Evolutionary conservation across 2,329 filamentous ascomycete genomes (phyloP).

Genomic region (Sporothrix pseudoabietina): DNA sequence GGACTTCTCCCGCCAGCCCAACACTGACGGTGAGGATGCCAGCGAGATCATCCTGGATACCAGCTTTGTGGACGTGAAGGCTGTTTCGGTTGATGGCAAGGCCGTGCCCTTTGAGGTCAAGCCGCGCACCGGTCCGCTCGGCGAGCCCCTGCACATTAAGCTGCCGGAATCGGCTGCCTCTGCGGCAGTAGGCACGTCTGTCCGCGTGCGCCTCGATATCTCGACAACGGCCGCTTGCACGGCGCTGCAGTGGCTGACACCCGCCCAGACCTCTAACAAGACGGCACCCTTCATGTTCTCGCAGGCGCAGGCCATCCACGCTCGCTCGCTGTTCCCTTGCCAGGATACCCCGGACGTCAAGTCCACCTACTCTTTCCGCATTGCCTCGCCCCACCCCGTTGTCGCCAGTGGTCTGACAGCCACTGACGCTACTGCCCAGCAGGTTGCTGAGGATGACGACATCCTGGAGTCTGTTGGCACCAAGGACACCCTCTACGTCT

Average conservation of each 20-base stretch:
- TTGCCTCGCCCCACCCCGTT: conserved; percentile 85
- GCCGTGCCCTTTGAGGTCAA: conserved; percentile 69
- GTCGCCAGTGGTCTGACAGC: conserved; percentile 79
- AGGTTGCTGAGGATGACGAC: conserved; percentile 41
- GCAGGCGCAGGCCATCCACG: conserved; percentile 96
- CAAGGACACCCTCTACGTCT: conserved; percentile 70
- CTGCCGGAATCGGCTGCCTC: conserved; percentile 46
- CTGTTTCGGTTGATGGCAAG: conserved; percentile 69
- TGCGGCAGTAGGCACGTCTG: conserved; percentile 53
- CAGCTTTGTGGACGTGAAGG: conserved; percentile 74
- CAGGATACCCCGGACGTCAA: conserved; percentile 98
- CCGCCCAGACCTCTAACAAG: conserved; percentile 91
- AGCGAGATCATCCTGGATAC: conserved; percentile 81
- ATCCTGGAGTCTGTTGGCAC: conserved; percentile 50
- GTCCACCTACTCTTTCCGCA: conserved; percentile 87
- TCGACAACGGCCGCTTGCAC: conserved; percentile 87
- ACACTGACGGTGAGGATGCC: conserved; percentile 47
- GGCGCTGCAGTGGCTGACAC: conserved; percentile 92
- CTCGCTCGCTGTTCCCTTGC: conserved; percentile 90
- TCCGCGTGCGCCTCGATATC: conserved; percentile 66
- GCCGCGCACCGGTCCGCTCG: conserved; percentile 71
- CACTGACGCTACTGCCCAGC: conserved; percentile 14
- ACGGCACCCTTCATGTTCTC: conserved; percentile 98
- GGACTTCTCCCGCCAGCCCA: conserved; percentile 67
- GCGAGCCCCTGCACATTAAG: conserved; percentile 68